Base-by-base conservation (phyloP, 1,284 basidiomycete genomes). In the Takashimella tepidaria region DNA sequence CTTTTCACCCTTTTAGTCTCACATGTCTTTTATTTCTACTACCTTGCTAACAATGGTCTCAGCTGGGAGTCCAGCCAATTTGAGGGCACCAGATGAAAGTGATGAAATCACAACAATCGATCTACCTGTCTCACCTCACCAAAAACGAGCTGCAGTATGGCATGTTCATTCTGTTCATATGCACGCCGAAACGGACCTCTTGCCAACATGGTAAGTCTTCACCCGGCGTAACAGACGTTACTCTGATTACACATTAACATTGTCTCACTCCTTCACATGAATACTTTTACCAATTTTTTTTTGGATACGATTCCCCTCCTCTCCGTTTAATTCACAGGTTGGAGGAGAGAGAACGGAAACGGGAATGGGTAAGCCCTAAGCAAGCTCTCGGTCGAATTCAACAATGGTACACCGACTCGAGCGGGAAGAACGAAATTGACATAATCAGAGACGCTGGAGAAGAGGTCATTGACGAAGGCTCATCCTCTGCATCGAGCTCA, bases 131-230 rank as follows among this genome's bases (percentile, higher is more conserved):
- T 37, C 41, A 19, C 40, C 23, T 5, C 21, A 56, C 20, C 49
- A 49, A 16, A 57, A 56, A 45, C 40, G 52, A 41, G 23, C 52
- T 3, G 56, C 56, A 16, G 47, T 64, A 21, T 70, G 70, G 68
- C 67, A 72, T 45, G 55, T 66, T 16, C 66, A 72, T 49, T 62
- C 59, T 13, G 25, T 72, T 5, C 40, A 60, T 19, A 48, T 62
- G 3, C 40, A 45, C 1, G 58, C 61, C 37, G 56, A 53, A 31
- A 54, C 45, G 2, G 64, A 58, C 11, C 52, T 50, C 1, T 49
- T 53, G 2, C 5, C 43, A 6, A 52, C 59, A 11, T 72, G 70
- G 68, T 70, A 24, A 53, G 68, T 57, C n/a, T n/a, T n/a, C n/a
- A n/a, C n/a, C n/a, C n/a, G n/a, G n/a, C n/a, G n/a, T n/a, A n/a